phyloP scores from a whole-genome alignment of 495 filamentous ascomycete genomes.

The Penicillium maclennaniae region DNA sequence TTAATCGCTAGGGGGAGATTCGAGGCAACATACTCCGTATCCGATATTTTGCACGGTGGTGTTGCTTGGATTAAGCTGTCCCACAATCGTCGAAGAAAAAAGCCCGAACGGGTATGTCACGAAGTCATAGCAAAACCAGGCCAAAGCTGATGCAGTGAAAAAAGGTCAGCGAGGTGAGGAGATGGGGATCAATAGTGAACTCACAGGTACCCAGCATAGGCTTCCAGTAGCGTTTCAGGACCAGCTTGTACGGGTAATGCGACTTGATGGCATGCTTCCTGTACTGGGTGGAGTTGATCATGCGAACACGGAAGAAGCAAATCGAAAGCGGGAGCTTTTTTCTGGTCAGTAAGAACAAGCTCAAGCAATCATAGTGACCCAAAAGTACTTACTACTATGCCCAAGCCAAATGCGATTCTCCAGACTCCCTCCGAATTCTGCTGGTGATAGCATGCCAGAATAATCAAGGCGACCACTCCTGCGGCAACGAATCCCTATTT shows the following conservation, averaged over 20 bases:
- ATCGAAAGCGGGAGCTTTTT: slow-evolving; percentile 28
- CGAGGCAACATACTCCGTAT: slow-evolving; percentile 26
- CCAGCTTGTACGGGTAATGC: slow-evolving; percentile 30
- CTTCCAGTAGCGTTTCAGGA: slow-evolving; percentile 38
- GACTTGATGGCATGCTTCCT: slow-evolving; percentile 35
- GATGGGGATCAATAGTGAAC: neutral
- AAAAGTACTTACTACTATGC: slow-evolving; percentile 26
- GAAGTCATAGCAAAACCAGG: slow-evolving; percentile 44
- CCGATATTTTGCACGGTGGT: slow-evolving; percentile 43
- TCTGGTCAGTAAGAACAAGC: too few species aligned
- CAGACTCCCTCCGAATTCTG: slow-evolving; percentile 27
- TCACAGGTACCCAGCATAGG: slow-evolving; percentile 38
- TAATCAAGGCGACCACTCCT: slow-evolving; percentile 30
- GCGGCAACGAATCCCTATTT: slow-evolving; percentile 29
- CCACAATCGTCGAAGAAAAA: slow-evolving; percentile 37
- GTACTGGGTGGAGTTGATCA: slow-evolving; percentile 37
- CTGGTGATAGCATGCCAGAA: slow-evolving; percentile 28
- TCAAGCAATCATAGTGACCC: neutral
- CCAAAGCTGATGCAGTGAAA: slow-evolving; percentile 17
- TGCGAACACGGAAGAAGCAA: slow-evolving; percentile 37
- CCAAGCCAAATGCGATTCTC: slow-evolving; percentile 35
- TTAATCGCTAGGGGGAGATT: too few species aligned
- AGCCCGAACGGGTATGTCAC: slow-evolving; percentile 40
- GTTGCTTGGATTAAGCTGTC: slow-evolving; percentile 34
- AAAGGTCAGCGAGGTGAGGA: neutral